Percentiles rank a stretch among this genome's conserved stretches.
Conservation (phyloP, 73 alveolate species). For the Symbiodinium natans region DNA sequence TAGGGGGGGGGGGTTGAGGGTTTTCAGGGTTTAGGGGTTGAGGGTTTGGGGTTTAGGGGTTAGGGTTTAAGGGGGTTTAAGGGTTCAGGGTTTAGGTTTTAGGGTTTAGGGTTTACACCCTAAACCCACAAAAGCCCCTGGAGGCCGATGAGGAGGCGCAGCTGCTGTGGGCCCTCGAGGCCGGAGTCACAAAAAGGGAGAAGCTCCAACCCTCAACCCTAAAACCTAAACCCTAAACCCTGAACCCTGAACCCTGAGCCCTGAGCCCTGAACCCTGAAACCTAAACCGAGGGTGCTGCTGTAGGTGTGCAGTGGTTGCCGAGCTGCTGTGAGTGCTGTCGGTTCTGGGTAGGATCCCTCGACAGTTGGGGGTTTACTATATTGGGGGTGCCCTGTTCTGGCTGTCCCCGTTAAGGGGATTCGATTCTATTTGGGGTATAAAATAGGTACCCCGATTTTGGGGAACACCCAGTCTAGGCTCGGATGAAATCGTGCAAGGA, state of each 20-base stretch:
- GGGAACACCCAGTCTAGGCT: too few species aligned
- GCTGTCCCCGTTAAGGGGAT: too few species aligned
- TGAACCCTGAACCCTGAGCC: not conserved
- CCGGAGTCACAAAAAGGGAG: not conserved
- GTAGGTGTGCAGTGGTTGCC: not conserved
- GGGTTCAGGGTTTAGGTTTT: too few species aligned
- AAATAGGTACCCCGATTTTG: too few species aligned
- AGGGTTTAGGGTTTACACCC: too few species aligned
- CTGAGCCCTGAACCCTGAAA: not conserved
- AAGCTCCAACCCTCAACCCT: not conserved
- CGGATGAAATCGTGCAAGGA: not conserved
- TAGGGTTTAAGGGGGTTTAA: too few species aligned
- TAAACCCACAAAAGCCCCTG: not conserved
- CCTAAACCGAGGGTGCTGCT: not conserved
- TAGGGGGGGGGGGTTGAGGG: too few species aligned
- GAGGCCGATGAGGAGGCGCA: constrained; percentile 84
- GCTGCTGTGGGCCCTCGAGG: constrained; percentile 77
- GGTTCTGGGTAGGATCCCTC: not conserved
- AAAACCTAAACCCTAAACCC: not conserved
- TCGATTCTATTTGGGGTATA: too few species aligned
- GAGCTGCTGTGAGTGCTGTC: not conserved
- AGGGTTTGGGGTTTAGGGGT: too few species aligned
- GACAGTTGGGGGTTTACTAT: too few species aligned
- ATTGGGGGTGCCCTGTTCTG: not conserved
- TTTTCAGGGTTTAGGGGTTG: too few species aligned